A percentile compares a stretch with the other conserved stretches of the same genome.
Conservation (phyloP, 176 grass and related monocot genomes). For the Canna indica region DNA sequence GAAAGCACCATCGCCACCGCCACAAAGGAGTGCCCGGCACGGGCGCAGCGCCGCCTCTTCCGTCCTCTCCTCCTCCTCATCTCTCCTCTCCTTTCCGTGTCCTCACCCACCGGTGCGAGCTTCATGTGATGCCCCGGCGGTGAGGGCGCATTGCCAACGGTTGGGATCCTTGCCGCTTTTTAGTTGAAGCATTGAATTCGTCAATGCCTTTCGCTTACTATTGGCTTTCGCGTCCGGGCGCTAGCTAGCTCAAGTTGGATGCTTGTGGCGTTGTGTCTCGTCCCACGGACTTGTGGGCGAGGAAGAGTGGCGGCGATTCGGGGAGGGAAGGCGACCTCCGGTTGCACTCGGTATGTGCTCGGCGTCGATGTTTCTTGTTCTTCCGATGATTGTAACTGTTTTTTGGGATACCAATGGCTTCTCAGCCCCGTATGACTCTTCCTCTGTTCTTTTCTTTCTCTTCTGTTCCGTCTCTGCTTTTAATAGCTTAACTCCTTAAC, state of each 20-base stretch:
- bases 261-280: not conserved
- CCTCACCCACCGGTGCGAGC: not conserved
- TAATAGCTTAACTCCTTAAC: not conserved
- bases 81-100: not conserved
- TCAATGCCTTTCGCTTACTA: not conserved
- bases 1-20: not conserved
- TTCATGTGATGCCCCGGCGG: not conserved
- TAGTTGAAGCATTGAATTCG: not conserved
- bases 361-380: not conserved
- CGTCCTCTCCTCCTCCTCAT: not conserved
- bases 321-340: not conserved
- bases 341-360: not conserved
- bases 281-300: not conserved
- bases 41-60: not conserved
- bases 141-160: not conserved
- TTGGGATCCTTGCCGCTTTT: conserved; percentile 4
- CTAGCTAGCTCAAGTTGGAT: not conserved
- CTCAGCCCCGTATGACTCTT: not conserved
- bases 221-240: not conserved
- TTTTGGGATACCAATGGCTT: not conserved
- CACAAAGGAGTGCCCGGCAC: not conserved
- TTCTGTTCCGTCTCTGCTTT: not conserved
- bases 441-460: not conserved
- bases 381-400: not conserved
- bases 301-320: not conserved